These are phyloP conservation scores for Saprolegnia diclina DNA, from an alignment of 352 stramenopile genomes.

Conservation along the genomic window DNA sequence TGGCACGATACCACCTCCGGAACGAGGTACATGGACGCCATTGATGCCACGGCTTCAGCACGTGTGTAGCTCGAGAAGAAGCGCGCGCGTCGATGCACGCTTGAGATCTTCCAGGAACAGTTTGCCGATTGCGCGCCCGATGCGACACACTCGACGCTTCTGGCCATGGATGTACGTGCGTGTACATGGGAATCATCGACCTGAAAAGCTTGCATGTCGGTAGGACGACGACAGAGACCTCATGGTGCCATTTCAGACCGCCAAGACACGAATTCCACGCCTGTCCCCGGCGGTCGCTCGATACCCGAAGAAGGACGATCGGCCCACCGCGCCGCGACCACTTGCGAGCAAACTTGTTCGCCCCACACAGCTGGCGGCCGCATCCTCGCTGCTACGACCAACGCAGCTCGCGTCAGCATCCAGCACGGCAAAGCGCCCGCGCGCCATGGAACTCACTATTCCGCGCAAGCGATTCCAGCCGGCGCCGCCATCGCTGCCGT, in stretches of 20 bases:
- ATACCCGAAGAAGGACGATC: neutral
- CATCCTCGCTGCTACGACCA: neutral
- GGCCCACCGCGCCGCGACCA: neutral
- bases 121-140: neutral
- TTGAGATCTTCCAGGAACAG: slow-evolving; percentile 22
- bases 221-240: neutral
- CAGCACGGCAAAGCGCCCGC: neutral
- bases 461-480: neutral
- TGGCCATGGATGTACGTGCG: slow-evolving; percentile 9
- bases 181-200: too few species aligned
- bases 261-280: neutral
- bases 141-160: neutral
- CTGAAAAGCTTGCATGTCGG: neutral
- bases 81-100: slow-evolving; percentile 5
- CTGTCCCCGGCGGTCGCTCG: neutral
- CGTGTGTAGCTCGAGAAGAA: slow-evolving; percentile 21
- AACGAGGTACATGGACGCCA: slow-evolving; percentile 3
- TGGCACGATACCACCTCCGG: neutral
- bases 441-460: neutral
- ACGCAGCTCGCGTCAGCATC: too few species aligned
- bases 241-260: neutral
- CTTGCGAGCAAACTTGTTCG: neutral
- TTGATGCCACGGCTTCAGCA: too few species aligned
- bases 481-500: neutral
- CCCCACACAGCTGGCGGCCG: neutral